Conservation (phyloP, 257 asterid genomes). For the Nicotiana attenuata region DNA sequence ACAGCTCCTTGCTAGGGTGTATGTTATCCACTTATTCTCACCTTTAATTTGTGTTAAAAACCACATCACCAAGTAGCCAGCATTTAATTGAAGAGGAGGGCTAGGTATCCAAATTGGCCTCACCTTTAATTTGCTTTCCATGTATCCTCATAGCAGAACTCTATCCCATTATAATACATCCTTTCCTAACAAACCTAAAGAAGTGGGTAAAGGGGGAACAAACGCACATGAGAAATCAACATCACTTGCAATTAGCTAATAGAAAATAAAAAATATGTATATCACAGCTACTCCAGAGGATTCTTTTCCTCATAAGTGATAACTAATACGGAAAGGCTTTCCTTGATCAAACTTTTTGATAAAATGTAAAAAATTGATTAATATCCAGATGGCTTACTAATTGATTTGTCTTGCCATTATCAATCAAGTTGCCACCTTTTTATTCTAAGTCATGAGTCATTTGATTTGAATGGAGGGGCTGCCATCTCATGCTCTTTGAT, state of each 20-base stretch:
- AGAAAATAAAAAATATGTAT: not conserved
- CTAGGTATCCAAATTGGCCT: not conserved
- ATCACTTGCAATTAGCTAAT: not conserved
- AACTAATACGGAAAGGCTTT: not conserved
- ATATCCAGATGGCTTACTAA: constrained; percentile 40
- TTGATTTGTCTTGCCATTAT: too few species aligned
- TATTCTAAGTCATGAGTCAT: too few species aligned
- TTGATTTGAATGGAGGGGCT: too few species aligned
- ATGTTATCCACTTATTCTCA: not conserved
- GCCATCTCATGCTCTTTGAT: too few species aligned
- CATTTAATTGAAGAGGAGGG: not conserved
- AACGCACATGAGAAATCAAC: not conserved
- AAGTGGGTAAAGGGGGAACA: not conserved
- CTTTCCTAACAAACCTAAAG: not conserved
- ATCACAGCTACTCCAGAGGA: not conserved
- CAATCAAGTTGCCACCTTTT: too few species aligned
- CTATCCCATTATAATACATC: not conserved
- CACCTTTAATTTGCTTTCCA: not conserved
- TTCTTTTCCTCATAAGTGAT: not conserved
- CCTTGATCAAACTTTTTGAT: not conserved
- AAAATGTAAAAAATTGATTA: not conserved
- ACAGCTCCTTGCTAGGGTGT: not conserved
- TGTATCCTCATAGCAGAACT: not conserved
- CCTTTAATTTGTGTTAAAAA: not conserved
- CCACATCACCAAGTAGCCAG: not conserved